Percentiles rank a stretch among this genome's conserved stretches.
phyloP scores from a whole-genome alignment of 2,329 filamentous ascomycete species.

The Colletotrichum filicis region DNA sequence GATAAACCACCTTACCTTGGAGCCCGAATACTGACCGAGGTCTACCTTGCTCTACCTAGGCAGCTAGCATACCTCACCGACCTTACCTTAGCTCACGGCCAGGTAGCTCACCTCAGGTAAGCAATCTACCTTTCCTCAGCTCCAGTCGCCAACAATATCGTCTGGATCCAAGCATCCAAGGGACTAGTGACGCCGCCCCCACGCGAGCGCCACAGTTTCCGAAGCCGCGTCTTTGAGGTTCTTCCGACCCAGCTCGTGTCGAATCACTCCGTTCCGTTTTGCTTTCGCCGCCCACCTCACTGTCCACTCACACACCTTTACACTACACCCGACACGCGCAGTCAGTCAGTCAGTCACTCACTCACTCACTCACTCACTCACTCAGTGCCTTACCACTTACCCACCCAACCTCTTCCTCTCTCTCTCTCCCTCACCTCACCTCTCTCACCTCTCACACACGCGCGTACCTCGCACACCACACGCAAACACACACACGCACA shows the following conservation, averaged over 20 bases:
- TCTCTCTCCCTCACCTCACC: not conserved
- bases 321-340: not conserved
- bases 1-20: not conserved
- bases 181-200: not conserved
- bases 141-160: not conserved
- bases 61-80: not conserved
- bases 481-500: not conserved
- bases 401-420: too few species aligned
- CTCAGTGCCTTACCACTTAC: not conserved
- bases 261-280: not conserved
- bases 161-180: not conserved
- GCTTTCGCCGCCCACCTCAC: not conserved
- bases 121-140: not conserved
- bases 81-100: not conserved
- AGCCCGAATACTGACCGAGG: not conserved
- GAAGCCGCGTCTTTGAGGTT: constrained; percentile 1
- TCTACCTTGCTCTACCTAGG: not conserved
- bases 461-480: too few species aligned
- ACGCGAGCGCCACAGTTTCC: not conserved
- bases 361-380: too few species aligned
- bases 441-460: not conserved
- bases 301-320: not conserved
- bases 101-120: not conserved
- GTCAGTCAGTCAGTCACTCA: too few species aligned
- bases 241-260: not conserved